A percentile compares a stretch with the other conserved stretches of the same genome.
Conservation (phyloP, 2,329 filamentous ascomycete genomes). For the Microsporum ferrugineum region DNA sequence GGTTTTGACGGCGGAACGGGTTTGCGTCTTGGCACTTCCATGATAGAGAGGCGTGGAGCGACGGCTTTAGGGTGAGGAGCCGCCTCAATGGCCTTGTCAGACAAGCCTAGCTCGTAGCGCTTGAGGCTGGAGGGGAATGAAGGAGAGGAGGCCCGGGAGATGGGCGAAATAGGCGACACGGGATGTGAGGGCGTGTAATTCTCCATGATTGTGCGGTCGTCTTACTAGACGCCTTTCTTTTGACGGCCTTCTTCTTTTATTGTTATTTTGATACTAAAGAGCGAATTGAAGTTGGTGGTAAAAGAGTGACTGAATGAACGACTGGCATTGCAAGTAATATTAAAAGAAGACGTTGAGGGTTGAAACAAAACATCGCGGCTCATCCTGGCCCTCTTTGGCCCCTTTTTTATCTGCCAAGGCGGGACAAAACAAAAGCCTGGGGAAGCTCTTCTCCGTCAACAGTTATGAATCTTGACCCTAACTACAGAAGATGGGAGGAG, state of each 20-base stretch:
- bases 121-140: slow-evolving; percentile 7
- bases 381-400: background rate
- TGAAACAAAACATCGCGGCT: background rate
- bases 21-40: slow-evolving; percentile 13
- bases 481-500: background rate
- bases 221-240: background rate
- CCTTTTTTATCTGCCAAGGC: background rate
- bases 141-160: slow-evolving; percentile 6
- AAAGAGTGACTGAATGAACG: background rate
- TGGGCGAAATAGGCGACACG: background rate
- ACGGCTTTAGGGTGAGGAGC: slow-evolving; percentile 7
- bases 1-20: slow-evolving; percentile 10
- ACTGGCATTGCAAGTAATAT: background rate
- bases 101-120: slow-evolving; percentile 5
- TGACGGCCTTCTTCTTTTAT: background rate
- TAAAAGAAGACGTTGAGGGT: background rate
- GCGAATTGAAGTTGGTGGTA: background rate
- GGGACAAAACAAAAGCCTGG: background rate
- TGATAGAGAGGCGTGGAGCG: slow-evolving; percentile 5
- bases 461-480: background rate
- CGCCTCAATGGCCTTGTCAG: background rate
- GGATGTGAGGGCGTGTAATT: background rate
- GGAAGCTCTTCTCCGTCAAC: background rate
- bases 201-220: background rate
- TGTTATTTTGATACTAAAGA: background rate